Conservation (phyloP, 495 filamentous ascomycete species). For the Aspergillus wentii region DNA sequence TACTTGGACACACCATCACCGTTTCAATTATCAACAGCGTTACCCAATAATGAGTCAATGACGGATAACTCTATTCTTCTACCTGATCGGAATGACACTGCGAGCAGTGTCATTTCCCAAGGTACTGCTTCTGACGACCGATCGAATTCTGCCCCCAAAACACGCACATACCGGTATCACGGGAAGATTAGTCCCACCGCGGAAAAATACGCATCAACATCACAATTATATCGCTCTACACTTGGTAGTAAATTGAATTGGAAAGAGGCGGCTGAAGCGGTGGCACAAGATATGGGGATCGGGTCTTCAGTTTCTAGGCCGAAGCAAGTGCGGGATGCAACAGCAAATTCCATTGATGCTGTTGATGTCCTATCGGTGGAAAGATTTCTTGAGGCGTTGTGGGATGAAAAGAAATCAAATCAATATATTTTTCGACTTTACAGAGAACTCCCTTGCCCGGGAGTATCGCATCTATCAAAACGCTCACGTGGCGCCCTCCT, state of each 20-base stretch:
- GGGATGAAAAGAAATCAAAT: conserved; percentile 39
- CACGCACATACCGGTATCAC: conserved; percentile 5
- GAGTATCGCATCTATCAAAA: conserved; percentile 58
- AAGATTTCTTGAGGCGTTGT: conserved; percentile 36
- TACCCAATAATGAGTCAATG: neutral
- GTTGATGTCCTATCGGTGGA: conserved; percentile 29
- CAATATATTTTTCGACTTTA: conserved; percentile 58
- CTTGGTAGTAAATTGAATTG: conserved; percentile 14
- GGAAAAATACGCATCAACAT: conserved; percentile 7
- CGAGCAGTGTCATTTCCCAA: neutral
- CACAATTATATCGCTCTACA: conserved; percentile 12
- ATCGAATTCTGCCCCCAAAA: neutral
- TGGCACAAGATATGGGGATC: conserved; percentile 54
- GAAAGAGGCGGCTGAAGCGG: conserved; percentile 58
- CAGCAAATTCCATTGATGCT: too few relatives aligned
- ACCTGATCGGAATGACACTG: neutral
- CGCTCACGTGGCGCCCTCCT: conserved; percentile 60
- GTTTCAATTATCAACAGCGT: neutral
- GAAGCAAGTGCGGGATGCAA: too few relatives aligned
- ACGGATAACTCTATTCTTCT: neutral
- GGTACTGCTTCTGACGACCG: neutral
- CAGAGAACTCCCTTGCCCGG: conserved; percentile 55
- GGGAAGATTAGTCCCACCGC: conserved; percentile 6
- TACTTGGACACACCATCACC: neutral
- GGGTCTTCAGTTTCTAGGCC: too few relatives aligned